Evolutionary conservation across 176 grass and related monocot species (phyloP).

Genomic region (Zea luxurians): DNA sequence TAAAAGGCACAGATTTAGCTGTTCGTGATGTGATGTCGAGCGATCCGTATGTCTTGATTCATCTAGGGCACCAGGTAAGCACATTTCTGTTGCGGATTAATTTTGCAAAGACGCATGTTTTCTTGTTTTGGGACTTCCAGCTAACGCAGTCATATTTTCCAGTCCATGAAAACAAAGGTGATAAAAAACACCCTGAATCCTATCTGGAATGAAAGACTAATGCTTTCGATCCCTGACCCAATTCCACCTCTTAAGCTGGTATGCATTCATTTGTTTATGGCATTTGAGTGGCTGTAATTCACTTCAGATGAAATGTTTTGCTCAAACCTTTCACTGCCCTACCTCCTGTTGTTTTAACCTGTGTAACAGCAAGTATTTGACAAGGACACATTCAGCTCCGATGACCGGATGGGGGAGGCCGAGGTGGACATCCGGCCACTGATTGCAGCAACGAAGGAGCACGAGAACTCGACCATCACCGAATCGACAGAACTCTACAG

Average conservation of each 20-base stretch:
- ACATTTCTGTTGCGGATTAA: conserved; percentile 13
- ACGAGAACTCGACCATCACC: conserved; percentile 49
- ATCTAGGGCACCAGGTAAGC: conserved; percentile 83
- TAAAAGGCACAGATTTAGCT: conserved; percentile 79
- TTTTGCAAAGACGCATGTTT: neutral
- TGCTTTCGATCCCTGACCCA: conserved; percentile 85
- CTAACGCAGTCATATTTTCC: conserved; percentile 42
- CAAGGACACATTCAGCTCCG: conserved; percentile 89
- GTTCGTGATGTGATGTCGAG: conserved; percentile 92
- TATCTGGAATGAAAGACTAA: conserved; percentile 87
- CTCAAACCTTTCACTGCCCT: neutral
- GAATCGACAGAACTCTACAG: conserved; percentile 56
- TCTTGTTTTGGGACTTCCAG: neutral
- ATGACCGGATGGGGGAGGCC: conserved; percentile 90
- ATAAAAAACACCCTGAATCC: conserved; percentile 97
- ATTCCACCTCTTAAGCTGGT: conserved; percentile 84
- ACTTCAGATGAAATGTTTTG: neutral
- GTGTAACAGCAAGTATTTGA: conserved; percentile 73
- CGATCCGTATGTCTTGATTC: conserved; percentile 94
- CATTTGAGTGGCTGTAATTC: neutral
- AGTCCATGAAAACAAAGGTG: conserved; percentile 91
- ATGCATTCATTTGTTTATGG: conserved; percentile 25
- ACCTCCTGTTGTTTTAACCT: neutral
- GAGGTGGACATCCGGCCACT: conserved; percentile 84
- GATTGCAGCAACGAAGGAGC: conserved; percentile 68